phyloP scores from a whole-genome alignment of 306 rosid species.

The Myrica gale region DNA sequence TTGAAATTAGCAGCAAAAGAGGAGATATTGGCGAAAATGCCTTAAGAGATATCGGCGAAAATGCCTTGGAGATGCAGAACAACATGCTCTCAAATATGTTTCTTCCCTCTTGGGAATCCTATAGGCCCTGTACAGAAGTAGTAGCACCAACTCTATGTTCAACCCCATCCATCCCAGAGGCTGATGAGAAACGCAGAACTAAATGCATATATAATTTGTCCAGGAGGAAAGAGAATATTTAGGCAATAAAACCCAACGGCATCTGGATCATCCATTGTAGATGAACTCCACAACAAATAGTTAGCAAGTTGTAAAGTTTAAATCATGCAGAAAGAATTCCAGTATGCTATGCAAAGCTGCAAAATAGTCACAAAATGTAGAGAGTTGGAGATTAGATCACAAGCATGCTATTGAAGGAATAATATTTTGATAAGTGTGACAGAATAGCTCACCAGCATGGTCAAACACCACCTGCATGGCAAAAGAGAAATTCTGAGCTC shows the following conservation, averaged over 20 bases:
- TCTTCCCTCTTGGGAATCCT: background rate
- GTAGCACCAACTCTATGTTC: background rate
- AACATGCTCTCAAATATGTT: background rate
- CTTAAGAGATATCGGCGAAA: background rate
- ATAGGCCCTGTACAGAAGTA: background rate
- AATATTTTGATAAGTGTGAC: conserved; percentile 7
- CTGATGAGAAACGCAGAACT: conserved; percentile 1
- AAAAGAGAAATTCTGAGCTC: conserved; percentile 33
- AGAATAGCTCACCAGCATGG: conserved; percentile 82
- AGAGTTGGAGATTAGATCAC: conserved; percentile 24
- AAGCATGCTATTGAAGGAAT: conserved; percentile 24
- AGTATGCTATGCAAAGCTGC: conserved; percentile 4
- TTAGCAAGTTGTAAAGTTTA: background rate
- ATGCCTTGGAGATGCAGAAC: background rate
- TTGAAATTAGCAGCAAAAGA: background rate
- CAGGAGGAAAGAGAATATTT: background rate
- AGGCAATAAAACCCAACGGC: background rate
- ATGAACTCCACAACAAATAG: conserved; percentile 4
- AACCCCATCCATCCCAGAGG: background rate
- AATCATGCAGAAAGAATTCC: conserved; percentile 12
- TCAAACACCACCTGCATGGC: conserved; percentile 91
- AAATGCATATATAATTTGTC: background rate
- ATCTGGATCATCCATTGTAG: conserved; percentile 1
- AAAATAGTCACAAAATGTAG: background rate
- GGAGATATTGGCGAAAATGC: background rate